These are phyloP conservation scores for Tetradesmus obliquus DNA, from an alignment of 139 green algal species.

Conservation along the genomic window DNA sequence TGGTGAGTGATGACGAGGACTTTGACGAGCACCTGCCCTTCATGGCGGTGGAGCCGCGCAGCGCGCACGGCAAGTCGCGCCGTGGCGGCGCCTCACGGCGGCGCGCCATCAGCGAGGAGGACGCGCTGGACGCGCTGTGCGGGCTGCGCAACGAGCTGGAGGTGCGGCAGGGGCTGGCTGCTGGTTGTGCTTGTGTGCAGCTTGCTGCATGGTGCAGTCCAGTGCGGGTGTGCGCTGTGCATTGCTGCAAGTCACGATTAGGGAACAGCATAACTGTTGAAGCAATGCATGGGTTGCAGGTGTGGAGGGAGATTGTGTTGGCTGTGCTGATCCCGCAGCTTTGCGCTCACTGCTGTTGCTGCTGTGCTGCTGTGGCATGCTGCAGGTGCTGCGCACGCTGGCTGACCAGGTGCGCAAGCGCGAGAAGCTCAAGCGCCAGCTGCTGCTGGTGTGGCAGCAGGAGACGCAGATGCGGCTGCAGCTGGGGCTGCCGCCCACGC, in stretches of 20 bases:
- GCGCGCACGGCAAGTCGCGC: background rate
- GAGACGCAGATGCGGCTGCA: constrained; percentile 39
- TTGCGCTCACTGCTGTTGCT: background rate
- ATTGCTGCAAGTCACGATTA: background rate
- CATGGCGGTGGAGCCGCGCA: constrained; percentile 42
- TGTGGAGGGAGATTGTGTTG: background rate
- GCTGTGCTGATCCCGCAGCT: background rate
- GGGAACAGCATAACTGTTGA: no score
- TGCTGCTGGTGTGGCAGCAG: constrained; percentile 61
- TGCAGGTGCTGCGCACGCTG: constrained; percentile 67
- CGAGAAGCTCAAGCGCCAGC: constrained; percentile 66
- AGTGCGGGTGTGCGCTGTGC: background rate
- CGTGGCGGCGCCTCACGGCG: constrained; percentile 38
- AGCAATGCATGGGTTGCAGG: background rate
- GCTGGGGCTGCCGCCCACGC: constrained; percentile 4
- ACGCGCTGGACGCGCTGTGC: constrained; percentile 47
- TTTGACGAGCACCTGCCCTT: constrained; percentile 49
- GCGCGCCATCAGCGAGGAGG: constrained; percentile 47
- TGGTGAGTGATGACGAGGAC: constrained; percentile 33
- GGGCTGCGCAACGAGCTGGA: constrained; percentile 61
- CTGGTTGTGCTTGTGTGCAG: background rate
- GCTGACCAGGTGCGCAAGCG: constrained; percentile 72
- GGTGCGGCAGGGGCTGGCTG: constrained; percentile 39
- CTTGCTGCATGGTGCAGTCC: background rate
- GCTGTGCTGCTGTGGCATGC: constrained; percentile 31